phyloP scores from a whole-genome alignment of 2,329 filamentous ascomycete species.

The Trichoderma koningii region DNA sequence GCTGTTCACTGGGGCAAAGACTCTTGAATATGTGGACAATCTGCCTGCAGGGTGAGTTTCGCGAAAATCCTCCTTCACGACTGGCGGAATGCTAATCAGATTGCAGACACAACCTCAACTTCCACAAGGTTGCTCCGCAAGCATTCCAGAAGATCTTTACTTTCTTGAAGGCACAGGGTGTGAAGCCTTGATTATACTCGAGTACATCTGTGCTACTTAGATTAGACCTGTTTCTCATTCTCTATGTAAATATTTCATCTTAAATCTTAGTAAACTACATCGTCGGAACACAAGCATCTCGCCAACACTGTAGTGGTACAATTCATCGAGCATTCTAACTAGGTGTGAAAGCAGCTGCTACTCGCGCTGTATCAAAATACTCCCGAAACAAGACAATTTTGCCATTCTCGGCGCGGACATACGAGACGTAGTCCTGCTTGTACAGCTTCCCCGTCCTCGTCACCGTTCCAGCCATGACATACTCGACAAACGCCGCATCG shows the following conservation, averaged over 20 bases:
- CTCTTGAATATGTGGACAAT: constrained; percentile 12
- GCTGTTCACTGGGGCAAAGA: not conserved
- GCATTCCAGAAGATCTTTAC: constrained; percentile 18
- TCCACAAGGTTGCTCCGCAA: constrained; percentile 10
- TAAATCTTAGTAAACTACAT: not conserved
- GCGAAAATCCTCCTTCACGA: too few relatives aligned
- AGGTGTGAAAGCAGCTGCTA: not conserved
- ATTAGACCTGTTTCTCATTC: not conserved
- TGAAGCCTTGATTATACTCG: not conserved
- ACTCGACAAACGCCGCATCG: not conserved
- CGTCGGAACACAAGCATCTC: not conserved
- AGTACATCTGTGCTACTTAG: too few relatives aligned
- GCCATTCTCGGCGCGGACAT: not conserved
- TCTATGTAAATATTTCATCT: not conserved
- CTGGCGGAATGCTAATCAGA: not conserved
- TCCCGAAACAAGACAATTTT: not conserved
- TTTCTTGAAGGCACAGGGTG: constrained; percentile 5
- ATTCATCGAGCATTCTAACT: not conserved
- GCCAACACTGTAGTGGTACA: not conserved
- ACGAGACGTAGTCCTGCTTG: not conserved
- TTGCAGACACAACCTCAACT: constrained; percentile 15
- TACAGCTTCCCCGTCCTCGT: not conserved
- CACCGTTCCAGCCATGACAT: not conserved
- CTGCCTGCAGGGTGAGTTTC: constrained; percentile 11
- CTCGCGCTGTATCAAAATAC: constrained; percentile 1